A percentile compares a stretch with the other conserved stretches of the same genome.
Conservation (phyloP, 1,139 yeast species). For the Diutina neorugosa region DNA sequence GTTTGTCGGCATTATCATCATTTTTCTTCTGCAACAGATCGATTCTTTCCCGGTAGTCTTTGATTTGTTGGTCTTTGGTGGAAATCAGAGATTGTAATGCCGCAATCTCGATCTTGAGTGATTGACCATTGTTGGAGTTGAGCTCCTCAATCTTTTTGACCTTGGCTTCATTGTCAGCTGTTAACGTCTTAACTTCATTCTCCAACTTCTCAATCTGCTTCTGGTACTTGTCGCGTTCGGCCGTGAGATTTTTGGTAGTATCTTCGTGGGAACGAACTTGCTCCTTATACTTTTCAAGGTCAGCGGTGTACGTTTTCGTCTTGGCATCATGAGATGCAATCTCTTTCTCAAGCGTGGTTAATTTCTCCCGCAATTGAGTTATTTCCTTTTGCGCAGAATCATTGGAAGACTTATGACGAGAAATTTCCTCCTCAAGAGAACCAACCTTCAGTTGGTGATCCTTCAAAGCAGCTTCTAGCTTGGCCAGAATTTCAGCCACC, state of each 20-base stretch:
- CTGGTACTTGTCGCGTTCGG: constrained; percentile 6
- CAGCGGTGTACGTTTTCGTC: constrained; percentile 4
- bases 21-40: constrained; percentile 14
- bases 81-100: constrained; percentile 25
- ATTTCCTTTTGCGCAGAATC: neutral
- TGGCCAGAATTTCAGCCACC: neutral
- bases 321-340: constrained; percentile 3
- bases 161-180: constrained; percentile 4
- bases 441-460: neutral
- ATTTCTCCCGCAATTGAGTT: neutral
- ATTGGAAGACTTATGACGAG: neutral
- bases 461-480: neutral
- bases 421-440: constrained; percentile 4
- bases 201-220: constrained; percentile 10
- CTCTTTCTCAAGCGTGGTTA: constrained; percentile 5
- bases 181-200: constrained; percentile 11
- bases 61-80: constrained; percentile 39
- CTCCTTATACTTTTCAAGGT: constrained; percentile 5
- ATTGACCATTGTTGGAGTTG: constrained; percentile 25
- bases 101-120: constrained; percentile 30
- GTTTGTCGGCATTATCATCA: constrained; percentile 22
- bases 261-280: neutral
- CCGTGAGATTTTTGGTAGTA: constrained; percentile 3
- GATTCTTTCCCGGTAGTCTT: constrained; percentile 27
- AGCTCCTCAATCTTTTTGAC: constrained; percentile 18